phyloP scores from a whole-genome alignment of 1,284 basidiomycete genomes.

The Rhodotorula sp. region DNA sequence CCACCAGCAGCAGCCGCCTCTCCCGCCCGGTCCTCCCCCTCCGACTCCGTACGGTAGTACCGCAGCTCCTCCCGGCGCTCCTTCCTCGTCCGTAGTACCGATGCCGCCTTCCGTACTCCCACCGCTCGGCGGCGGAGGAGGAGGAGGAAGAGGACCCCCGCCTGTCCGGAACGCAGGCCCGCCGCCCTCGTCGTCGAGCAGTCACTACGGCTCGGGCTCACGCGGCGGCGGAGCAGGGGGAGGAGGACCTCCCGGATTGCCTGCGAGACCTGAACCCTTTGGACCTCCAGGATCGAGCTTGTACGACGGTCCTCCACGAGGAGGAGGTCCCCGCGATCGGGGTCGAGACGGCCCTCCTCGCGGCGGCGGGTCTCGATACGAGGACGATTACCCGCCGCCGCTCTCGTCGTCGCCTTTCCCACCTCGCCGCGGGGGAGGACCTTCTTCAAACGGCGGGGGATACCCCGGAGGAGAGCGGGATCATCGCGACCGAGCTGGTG shows the following conservation, averaged over 20 bases:
- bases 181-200: background rate
- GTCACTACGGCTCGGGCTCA: background rate
- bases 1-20: constrained; percentile 13
- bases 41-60: background rate
- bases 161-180: background rate
- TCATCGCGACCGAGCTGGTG: background rate
- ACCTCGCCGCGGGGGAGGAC: background rate
- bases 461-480: background rate
- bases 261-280: background rate
- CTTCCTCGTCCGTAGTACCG: background rate
- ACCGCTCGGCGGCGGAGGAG: constrained; percentile 22
- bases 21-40: constrained; percentile 23
- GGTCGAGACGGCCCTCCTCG: background rate
- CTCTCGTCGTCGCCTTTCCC: background rate
- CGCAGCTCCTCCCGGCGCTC: background rate
- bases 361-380: background rate
- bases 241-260: background rate
- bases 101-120: constrained; percentile 33
- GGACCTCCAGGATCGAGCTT: background rate
- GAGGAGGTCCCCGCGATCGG: background rate
- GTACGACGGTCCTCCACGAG: background rate
- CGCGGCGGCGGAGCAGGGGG: background rate
- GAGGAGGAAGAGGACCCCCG: constrained; percentile 7
- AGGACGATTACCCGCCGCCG: background rate
- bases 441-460: constrained; percentile 4